These are phyloP conservation scores for Phytophthora syringae DNA, from an alignment of 352 stramenopile genomes.

Conservation along the genomic window DNA sequence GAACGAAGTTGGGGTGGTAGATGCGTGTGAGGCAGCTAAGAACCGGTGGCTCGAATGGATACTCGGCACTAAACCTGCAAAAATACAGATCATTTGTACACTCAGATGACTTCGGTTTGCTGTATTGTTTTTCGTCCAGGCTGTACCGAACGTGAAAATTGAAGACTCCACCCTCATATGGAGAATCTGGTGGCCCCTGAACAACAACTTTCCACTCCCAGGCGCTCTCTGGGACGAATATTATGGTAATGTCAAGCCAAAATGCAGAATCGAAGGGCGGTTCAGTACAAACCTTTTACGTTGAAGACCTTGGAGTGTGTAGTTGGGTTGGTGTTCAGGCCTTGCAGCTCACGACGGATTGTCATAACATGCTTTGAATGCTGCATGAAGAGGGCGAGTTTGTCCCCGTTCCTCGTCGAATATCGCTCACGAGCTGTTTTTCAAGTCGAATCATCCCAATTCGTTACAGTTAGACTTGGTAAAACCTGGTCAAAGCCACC, in stretches of 20 bases:
- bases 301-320: constrained; percentile 25
- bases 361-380: constrained; percentile 64
- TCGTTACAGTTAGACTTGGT: neutral
- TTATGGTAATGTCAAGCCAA: neutral
- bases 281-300: constrained; percentile 50
- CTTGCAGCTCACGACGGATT: constrained; percentile 54
- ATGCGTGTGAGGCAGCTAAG: constrained; percentile 60
- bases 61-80: constrained; percentile 56
- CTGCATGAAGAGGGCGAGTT: constrained; percentile 67
- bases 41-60: constrained; percentile 59
- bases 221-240: constrained; percentile 39
- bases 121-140: no score
- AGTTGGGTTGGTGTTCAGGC: constrained; percentile 43
- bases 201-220: constrained; percentile 59
- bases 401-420: constrained; percentile 62
- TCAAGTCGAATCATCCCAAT: neutral
- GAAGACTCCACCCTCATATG: constrained; percentile 58
- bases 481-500: neutral
- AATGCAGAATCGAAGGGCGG: neutral
- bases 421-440: constrained; percentile 68
- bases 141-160: constrained; percentile 47
- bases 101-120: no score
- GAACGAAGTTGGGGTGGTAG: constrained; percentile 79
- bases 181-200: constrained; percentile 39
- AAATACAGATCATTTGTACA: neutral